Base-by-base conservation (phyloP, 257 asterid genomes). In the Primulina eburnea region DNA sequence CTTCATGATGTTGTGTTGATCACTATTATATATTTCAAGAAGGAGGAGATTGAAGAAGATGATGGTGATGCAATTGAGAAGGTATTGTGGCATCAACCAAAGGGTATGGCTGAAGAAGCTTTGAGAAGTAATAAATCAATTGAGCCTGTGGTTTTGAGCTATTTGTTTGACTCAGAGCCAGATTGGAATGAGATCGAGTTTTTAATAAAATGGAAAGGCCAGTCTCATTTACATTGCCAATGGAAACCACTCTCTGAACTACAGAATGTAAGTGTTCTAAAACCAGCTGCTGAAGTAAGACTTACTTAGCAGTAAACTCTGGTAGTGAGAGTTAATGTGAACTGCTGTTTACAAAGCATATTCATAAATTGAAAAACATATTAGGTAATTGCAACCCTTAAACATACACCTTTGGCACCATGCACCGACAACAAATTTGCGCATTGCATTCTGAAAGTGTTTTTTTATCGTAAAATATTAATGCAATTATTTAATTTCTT, bases 31-130 rank as follows among this genome's bases (percentile, higher is more conserved):
- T 62, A 63, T 75, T 7, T 76, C 65, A 50, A 71, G 82, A 78
- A 94, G 97, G 99, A 87, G 65, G 99, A 89, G 67, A 61, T 73
- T 71, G 97, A 87, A 81, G 99, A 91, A 82, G 98, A 91, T 83
- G 99, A 89, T 66, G 84, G 85, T 63, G 99, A 94, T 65, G 81
- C 90, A 4, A 91, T 94, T 73, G 99, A 94, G 85, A 91, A 85
- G 82, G 99, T 94, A 60, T 79, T 94, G 60, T 94, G 99, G 99
- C 99, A 94, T 84, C 99, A 94, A 79, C 95, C 93, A 30, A 91
- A 78, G 89, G 99, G 99, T 76, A 82, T 83, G 69, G 97, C 99
- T 63, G 97, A 94, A 78, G 98, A 88, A 84, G 97, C 99, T 77
- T 69, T 73, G 65, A 88, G 85, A 85, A 89, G 83, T 83, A 85